Percentiles rank a stretch among this genome's conserved stretches.
These are phyloP conservation scores for Bipolaris sorokiniana DNA, from an alignment of 2,329 filamentous ascomycete genomes.

Conservation along the genomic window DNA sequence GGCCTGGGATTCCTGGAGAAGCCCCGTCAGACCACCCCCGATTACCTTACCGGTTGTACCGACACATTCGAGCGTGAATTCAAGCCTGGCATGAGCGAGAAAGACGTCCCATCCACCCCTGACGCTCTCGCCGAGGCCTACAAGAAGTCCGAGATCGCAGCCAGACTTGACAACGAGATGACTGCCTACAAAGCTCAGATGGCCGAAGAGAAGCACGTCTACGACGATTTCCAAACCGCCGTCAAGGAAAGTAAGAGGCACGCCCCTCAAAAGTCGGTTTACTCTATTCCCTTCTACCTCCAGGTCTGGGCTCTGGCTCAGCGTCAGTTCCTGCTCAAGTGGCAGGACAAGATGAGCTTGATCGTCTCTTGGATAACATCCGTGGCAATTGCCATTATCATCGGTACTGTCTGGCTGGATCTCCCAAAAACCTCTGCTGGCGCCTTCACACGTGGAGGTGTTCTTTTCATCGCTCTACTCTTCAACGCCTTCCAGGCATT, in stretches of 20 bases:
- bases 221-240: conserved; percentile 78
- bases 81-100: conserved; percentile 67
- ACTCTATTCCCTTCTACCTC: conserved; percentile 80
- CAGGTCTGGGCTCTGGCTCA: conserved; percentile 85
- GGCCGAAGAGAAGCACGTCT: conserved; percentile 67
- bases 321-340: conserved; percentile 83
- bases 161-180: conserved; percentile 69
- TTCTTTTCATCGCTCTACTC: conserved; percentile 78
- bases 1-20: conserved; percentile 75
- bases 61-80: conserved; percentile 85
- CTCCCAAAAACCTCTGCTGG: conserved; percentile 68
- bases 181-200: conserved; percentile 69
- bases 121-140: conserved; percentile 74
- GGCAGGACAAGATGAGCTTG: conserved; percentile 83
- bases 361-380: conserved; percentile 73
- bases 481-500: conserved; percentile 92
- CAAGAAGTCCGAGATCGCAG: conserved; percentile 65
- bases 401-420: conserved; percentile 79
- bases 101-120: conserved; percentile 72
- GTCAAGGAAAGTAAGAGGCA: conserved; percentile 80
- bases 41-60: conserved; percentile 82
- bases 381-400: conserved; percentile 76
- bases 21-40: conserved; percentile 78
- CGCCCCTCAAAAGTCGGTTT: conserved; percentile 74
- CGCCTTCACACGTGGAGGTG: conserved; percentile 80